Conservation (phyloP, 192 early-diverging fungal species). For the Piromyces finnis region DNA sequence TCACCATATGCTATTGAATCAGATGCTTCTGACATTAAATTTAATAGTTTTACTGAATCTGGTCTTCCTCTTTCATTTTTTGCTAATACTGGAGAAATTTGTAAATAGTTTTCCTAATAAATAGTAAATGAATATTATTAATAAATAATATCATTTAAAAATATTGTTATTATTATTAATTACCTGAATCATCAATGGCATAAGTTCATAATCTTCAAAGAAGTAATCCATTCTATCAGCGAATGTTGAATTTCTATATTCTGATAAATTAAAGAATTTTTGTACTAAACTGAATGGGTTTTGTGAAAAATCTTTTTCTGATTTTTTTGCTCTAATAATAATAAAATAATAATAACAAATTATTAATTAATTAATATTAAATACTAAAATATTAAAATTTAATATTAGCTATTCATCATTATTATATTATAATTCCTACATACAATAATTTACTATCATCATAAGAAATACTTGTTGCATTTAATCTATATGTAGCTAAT, state of each 20-base stretch:
- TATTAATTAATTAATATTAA: background rate
- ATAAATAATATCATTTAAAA: background rate
- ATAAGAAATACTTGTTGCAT: constrained; percentile 44
- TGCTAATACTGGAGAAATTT: constrained; percentile 33
- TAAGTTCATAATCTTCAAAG: constrained; percentile 72
- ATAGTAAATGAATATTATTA: background rate
- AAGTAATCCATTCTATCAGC: constrained; percentile 72
- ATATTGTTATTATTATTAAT: background rate
- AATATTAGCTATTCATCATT: too few species aligned
- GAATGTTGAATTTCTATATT: constrained; percentile 29
- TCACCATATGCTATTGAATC: constrained; percentile 73
- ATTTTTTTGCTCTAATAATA: background rate
- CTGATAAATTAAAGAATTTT: constrained; percentile 30
- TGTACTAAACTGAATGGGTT: constrained; percentile 61
- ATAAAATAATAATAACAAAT: constrained; percentile 4
- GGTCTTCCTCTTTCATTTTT: constrained; percentile 5
- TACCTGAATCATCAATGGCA: constrained; percentile 85
- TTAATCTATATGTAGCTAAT: constrained; percentile 74
- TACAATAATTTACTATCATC: constrained; percentile 63
- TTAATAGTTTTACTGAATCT: constrained; percentile 13
- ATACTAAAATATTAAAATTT: too few species aligned
- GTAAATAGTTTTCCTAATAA: constrained; percentile 70
- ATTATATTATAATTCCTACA: too few species aligned
- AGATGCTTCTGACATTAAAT: constrained; percentile 58
- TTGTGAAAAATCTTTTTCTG: constrained; percentile 4